Conservation (phyloP, 225 moss, liverwort and hornwort species). For the Sphagnum contortum region DNA sequence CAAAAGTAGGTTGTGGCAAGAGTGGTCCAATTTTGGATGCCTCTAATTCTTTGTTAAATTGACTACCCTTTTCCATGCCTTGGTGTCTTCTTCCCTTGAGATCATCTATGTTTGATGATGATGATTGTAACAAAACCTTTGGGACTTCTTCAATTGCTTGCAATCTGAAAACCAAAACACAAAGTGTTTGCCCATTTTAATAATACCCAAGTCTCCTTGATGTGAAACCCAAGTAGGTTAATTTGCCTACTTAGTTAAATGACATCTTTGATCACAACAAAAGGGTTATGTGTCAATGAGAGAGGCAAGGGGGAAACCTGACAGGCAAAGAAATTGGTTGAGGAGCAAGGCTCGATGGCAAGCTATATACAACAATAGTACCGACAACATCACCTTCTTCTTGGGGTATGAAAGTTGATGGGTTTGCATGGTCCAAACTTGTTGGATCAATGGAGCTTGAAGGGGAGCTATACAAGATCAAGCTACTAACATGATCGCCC, state of each 20-base stretch:
- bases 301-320: background rate
- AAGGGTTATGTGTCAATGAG: background rate
- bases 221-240: background rate
- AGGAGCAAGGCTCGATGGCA: too few relatives aligned
- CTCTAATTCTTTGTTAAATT: background rate
- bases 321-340: too few relatives aligned
- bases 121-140: background rate
- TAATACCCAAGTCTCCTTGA: background rate
- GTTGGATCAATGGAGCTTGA: background rate
- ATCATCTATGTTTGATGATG: too few relatives aligned
- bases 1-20: background rate
- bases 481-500: background rate
- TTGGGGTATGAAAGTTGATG: too few relatives aligned
- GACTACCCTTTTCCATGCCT: background rate
- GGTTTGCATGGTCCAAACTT: too few relatives aligned
- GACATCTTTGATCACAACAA: background rate
- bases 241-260: background rate
- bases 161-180: slow-evolving; percentile 1
- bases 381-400: too few relatives aligned
- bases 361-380: too few relatives aligned
- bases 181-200: background rate
- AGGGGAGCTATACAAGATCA: background rate
- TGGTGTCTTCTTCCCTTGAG: background rate
- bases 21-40: background rate
- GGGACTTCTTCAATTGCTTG: slow-evolving; percentile 3